Percentiles rank a stretch among this genome's conserved stretches.
Evolutionary conservation across 805 yeast species (phyloP).

Genomic region (Sugiyamaella valdiviana): DNA sequence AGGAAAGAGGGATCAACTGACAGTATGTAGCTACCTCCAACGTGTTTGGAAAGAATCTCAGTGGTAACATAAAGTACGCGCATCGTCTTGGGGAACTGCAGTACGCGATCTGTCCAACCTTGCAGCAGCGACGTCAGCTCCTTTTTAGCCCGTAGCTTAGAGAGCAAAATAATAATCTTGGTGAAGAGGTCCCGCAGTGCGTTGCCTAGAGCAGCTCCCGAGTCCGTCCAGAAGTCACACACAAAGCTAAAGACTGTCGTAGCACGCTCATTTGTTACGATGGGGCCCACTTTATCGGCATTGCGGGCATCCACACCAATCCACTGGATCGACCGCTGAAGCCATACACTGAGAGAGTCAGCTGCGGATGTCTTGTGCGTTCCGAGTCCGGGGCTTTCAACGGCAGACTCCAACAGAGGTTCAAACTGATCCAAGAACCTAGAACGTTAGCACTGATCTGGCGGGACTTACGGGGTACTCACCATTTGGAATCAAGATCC

Average conservation of each 20-base stretch:
- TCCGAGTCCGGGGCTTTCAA: conserved; percentile 33
- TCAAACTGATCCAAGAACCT: conserved; percentile 25
- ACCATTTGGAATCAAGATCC: conserved; percentile 16
- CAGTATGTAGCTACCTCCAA: conserved; percentile 40
- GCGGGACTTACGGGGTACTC: no score
- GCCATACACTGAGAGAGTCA: conserved; percentile 63
- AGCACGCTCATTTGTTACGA: conserved; percentile 19
- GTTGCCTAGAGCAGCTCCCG: conserved; percentile 64
- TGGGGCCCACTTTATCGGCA: conserved; percentile 14
- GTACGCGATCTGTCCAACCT: conserved; percentile 42
- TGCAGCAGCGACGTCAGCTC: conserved; percentile 13
- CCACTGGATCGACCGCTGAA: conserved; percentile 47
- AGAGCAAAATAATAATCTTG: conserved; percentile 44
- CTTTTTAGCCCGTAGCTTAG: conserved; percentile 22
- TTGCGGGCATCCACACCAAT: conserved; percentile 13
- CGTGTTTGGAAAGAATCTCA: conserved; percentile 49
- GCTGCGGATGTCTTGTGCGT: conserved; percentile 40
- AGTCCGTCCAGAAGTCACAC: conserved; percentile 63
- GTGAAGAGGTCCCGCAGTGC: conserved; percentile 56
- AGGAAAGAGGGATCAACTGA: conserved; percentile 43
- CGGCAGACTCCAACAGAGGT: conserved; percentile 31
- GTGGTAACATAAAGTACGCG: conserved; percentile 57
- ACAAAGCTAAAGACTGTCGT: conserved; percentile 38
- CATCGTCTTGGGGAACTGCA: conserved; percentile 44
- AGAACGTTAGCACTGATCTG: neutral